Evolutionary conservation across 352 stramenopile genomes (phyloP).

Genomic region (Phytophthora rubi): DNA sequence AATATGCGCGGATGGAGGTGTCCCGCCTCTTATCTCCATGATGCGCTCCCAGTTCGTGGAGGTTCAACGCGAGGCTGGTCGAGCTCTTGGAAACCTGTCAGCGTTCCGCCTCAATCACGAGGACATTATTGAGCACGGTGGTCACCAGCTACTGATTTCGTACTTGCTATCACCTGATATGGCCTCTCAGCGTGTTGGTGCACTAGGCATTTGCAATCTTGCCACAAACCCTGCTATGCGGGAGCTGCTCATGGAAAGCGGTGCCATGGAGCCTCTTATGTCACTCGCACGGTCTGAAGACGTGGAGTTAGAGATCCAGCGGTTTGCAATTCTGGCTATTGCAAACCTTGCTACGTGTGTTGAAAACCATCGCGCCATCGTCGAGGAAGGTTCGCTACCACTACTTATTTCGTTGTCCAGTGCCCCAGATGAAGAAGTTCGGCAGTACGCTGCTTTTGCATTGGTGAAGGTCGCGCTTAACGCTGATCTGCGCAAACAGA

Average conservation of each 20-base stretch:
- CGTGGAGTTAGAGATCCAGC: constrained; percentile 96
- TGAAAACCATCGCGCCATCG: constrained; percentile 93
- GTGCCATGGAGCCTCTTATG: constrained; percentile 95
- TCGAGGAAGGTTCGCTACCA: constrained; percentile 94
- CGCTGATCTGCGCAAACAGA: constrained; percentile 92
- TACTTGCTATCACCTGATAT: constrained; percentile 96
- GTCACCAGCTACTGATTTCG: constrained; percentile 95
- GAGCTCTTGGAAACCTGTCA: constrained; percentile 93
- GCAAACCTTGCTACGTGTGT: constrained; percentile 95
- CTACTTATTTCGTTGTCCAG: constrained; percentile 96
- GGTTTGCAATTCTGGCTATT: constrained; percentile 93
- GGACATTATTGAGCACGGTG: constrained; percentile 90
- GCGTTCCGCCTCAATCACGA: constrained; percentile 91
- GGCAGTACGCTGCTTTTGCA: constrained; percentile 96
- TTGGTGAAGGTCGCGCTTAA: constrained; percentile 97
- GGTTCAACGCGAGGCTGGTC: constrained; percentile 91
- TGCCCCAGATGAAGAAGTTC: constrained; percentile 93
- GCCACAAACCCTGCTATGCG: constrained; percentile 92
- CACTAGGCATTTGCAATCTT: constrained; percentile 96
- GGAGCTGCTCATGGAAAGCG: constrained; percentile 92
- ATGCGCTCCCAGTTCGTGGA: constrained; percentile 97
- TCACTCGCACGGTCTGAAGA: constrained; percentile 94
- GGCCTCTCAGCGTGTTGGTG: constrained; percentile 92
- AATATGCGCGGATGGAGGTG: constrained; percentile 92
- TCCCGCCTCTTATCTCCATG: constrained; percentile 92